These are phyloP conservation scores for Letharia columbiana DNA, from an alignment of 495 filamentous ascomycete genomes.

Conservation along the genomic window DNA sequence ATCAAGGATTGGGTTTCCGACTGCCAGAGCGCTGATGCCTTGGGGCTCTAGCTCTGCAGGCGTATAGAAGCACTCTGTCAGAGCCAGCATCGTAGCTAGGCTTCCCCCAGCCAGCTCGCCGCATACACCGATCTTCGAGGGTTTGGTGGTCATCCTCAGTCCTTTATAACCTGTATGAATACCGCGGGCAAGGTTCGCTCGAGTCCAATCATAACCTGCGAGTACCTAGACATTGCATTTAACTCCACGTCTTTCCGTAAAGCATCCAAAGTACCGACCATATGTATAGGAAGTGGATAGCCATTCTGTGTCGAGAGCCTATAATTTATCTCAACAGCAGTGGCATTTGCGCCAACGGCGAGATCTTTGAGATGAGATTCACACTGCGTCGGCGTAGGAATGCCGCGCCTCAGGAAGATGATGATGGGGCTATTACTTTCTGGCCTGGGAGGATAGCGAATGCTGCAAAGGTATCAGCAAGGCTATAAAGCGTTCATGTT, in stretches of 20 bases:
- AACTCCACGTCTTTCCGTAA: background rate
- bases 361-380: constrained; percentile 15
- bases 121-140: constrained; percentile 37
- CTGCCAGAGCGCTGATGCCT: constrained; percentile 32
- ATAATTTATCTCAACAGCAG: constrained; percentile 33
- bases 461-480: constrained; percentile 11
- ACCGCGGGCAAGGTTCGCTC: constrained; percentile 27
- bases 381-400: constrained; percentile 5
- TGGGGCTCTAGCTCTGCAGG: constrained; percentile 16
- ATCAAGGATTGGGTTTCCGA: constrained; percentile 36
- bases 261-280: constrained; percentile 16
- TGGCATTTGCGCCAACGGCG: constrained; percentile 26
- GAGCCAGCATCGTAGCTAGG: constrained; percentile 48
- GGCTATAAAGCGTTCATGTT: background rate
- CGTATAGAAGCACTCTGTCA: constrained; percentile 45
- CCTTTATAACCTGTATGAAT: background rate
- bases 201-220: constrained; percentile 37
- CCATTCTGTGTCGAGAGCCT: constrained; percentile 23
- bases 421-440: constrained; percentile 25
- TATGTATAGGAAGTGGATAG: constrained; percentile 37
- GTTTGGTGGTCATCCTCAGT: constrained; percentile 7
- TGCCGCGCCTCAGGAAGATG: constrained; percentile 30
- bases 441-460: constrained; percentile 20
- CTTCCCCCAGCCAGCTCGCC: constrained; percentile 49
- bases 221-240: constrained; percentile 22